Conservation (phyloP, 2,329 filamentous ascomycete species). For the Pseudocercospora crystallina region DNA sequence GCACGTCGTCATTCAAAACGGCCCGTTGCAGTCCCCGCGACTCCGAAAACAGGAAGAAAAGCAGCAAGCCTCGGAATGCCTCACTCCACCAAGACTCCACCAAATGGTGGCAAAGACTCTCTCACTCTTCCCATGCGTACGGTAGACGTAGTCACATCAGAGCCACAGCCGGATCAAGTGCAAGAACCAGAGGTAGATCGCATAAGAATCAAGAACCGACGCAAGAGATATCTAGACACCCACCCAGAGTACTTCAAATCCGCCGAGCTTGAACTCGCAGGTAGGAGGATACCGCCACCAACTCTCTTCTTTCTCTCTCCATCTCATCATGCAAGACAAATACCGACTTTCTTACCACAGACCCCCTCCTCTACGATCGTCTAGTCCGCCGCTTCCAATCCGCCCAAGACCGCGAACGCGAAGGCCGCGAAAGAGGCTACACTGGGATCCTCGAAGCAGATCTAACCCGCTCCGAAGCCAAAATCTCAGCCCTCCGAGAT, state of each 20-base stretch:
- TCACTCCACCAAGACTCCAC: no score
- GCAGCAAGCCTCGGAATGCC: no score
- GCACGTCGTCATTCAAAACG: no score
- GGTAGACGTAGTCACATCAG: no score
- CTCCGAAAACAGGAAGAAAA: no score
- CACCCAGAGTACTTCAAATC: constrained; percentile 70
- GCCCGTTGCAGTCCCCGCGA: no score
- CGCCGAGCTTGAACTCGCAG: constrained; percentile 61
- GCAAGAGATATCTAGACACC: constrained; percentile 71
- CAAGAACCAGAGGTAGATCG: constrained; percentile 2
- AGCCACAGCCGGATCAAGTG: no score
- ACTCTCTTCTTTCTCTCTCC: constrained; percentile 4
- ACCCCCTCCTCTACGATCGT: constrained; percentile 79
- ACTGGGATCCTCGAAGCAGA: constrained; percentile 77
- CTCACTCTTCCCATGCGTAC: no score
- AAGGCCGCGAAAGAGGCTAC: constrained; percentile 73
- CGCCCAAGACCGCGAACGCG: constrained; percentile 68
- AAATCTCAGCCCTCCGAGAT: constrained; percentile 62
- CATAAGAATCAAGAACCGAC: constrained; percentile 63
- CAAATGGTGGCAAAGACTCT: no score
- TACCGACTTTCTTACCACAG: constrained; percentile 39
- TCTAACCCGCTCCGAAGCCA: constrained; percentile 72
- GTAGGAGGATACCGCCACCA: constrained; percentile 34
- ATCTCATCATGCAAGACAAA: constrained; percentile 2
- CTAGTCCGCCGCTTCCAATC: constrained; percentile 77